Conservation (phyloP, 164 flowering plant species). For the Piper longum region DNA sequence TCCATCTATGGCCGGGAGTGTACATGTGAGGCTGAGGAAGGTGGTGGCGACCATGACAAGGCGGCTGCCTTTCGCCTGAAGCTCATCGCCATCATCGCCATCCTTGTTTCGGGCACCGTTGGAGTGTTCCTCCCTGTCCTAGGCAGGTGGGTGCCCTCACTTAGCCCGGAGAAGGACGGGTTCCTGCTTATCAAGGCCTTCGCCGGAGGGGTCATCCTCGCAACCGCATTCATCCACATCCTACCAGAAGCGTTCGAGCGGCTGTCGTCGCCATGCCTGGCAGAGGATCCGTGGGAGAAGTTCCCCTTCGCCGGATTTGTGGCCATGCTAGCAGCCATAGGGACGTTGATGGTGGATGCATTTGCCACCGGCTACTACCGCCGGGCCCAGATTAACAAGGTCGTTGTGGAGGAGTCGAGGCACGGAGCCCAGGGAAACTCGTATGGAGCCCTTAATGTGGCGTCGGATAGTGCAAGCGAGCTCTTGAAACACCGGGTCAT, state of each 20-base stretch:
- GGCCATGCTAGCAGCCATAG: constrained; percentile 24
- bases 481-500: constrained; percentile 28
- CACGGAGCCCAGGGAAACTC: not conserved
- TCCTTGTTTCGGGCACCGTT: constrained; percentile 19
- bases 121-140: constrained; percentile 27
- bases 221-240: constrained; percentile 31
- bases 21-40: not conserved
- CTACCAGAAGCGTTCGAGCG: constrained; percentile 30
- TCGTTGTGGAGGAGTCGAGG: not conserved
- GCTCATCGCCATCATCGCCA: constrained; percentile 18
- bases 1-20: not conserved
- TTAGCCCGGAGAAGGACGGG: constrained; percentile 16
- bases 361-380: constrained; percentile 16
- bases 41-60: not conserved
- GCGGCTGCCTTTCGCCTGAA: constrained; percentile 15
- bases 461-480: constrained; percentile 11
- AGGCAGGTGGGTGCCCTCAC: constrained; percentile 13
- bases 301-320: constrained; percentile 22
- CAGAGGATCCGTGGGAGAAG: constrained; percentile 15
- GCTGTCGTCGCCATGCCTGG: constrained; percentile 20
- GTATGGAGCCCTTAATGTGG: not conserved
- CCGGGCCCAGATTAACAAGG: constrained; percentile 10
- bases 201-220: constrained; percentile 35
- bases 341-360: constrained; percentile 21
- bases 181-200: constrained; percentile 32